phyloP scores from a whole-genome alignment of 2,329 filamentous ascomycete genomes.

The Seiridium cupressi region DNA sequence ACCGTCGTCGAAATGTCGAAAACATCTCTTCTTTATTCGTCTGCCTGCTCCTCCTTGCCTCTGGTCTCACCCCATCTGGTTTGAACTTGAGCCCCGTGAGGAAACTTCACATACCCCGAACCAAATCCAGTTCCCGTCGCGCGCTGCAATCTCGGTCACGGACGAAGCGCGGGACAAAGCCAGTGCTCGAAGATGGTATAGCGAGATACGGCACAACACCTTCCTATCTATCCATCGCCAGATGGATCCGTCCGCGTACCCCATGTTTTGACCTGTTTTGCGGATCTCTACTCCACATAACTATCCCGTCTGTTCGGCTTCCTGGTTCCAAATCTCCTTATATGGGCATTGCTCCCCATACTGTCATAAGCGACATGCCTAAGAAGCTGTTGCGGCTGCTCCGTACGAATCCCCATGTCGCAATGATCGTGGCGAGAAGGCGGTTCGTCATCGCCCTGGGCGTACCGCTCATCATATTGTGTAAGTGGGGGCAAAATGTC shows the following conservation, averaged over 20 bases:
- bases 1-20: too few relatives aligned
- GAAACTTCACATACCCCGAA: background rate
- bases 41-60: too few relatives aligned
- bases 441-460: constrained; percentile 7
- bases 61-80: too few relatives aligned
- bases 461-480: background rate
- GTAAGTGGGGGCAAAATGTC: background rate
- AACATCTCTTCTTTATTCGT: too few relatives aligned
- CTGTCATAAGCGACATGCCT: background rate
- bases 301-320: background rate
- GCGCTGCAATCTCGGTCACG: background rate
- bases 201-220: background rate
- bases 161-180: background rate
- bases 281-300: background rate
- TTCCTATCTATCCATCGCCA: background rate
- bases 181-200: background rate
- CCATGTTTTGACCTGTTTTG: background rate
- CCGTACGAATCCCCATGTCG: background rate
- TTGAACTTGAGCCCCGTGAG: background rate
- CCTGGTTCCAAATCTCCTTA: background rate
- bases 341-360: background rate
- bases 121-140: background rate
- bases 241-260: background rate
- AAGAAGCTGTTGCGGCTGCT: background rate
- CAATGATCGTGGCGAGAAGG: constrained; percentile 1